These are phyloP conservation scores for Massarina eburnea DNA, from an alignment of 2,329 filamentous ascomycete genomes.

Conservation along the genomic window DNA sequence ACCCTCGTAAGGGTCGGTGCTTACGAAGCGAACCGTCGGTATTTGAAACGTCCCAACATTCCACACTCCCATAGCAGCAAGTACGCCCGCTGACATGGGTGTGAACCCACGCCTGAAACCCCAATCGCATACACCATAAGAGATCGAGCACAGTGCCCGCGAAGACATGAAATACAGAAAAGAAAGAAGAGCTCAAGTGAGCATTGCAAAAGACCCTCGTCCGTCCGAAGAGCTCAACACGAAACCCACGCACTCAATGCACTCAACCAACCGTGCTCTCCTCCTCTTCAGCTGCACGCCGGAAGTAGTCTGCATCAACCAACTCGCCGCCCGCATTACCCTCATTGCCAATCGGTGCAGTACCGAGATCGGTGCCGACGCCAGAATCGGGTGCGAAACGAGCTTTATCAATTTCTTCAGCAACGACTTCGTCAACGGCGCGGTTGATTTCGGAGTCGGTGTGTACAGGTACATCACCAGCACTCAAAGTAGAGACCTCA, in stretches of 20 bases:
- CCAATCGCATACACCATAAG: no score
- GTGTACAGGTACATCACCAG: constrained; percentile 21
- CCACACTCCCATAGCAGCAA: no score
- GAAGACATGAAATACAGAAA: no score
- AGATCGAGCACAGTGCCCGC: no score
- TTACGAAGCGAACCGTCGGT: no score
- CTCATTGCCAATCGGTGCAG: constrained; percentile 25
- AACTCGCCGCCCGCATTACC: no score
- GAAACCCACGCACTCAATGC: background rate
- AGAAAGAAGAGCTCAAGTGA: no score
- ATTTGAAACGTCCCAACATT: no score
- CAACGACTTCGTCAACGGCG: constrained; percentile 32
- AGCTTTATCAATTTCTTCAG: constrained; percentile 29
- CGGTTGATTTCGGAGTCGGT: constrained; percentile 36
- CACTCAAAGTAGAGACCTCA: constrained; percentile 21
- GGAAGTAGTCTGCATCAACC: constrained; percentile 40
- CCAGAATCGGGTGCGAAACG: constrained; percentile 36
- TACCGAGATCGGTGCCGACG: constrained; percentile 41
- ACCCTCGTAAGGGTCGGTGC: no score
- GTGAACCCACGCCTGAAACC: no score
- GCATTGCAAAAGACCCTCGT: background rate
- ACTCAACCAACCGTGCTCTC: constrained; percentile 36
- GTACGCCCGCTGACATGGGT: no score
- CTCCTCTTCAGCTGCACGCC: constrained; percentile 40
- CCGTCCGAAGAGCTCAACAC: background rate